Percentiles rank a stretch among this genome's conserved stretches.
phyloP scores from a whole-genome alignment of 1,284 basidiomycete genomes.

The Puccinia polysora region DNA sequence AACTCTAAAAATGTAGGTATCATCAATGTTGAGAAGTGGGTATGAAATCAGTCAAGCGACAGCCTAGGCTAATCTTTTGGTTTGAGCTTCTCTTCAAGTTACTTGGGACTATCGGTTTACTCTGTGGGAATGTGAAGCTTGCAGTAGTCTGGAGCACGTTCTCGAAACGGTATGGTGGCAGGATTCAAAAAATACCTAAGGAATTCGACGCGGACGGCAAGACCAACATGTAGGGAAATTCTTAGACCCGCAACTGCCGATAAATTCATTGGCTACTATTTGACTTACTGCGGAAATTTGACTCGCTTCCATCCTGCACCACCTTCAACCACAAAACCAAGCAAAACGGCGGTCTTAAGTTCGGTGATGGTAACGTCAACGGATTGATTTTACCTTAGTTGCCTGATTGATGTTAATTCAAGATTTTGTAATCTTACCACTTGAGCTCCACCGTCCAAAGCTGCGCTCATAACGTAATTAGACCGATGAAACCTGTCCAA shows the following conservation, averaged over 20 bases:
- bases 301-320: constrained; percentile 41
- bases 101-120: too few relatives aligned
- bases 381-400: neutral
- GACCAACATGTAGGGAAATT: neutral
- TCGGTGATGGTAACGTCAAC: neutral
- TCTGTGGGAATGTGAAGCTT: constrained; percentile 6
- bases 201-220: neutral
- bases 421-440: constrained; percentile 25
- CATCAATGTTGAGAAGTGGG: too few relatives aligned
- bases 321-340: constrained; percentile 39
- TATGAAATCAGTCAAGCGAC: too few relatives aligned
- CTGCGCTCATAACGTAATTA: constrained; percentile 41
- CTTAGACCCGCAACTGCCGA: neutral
- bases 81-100: too few relatives aligned
- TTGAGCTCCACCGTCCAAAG: constrained; percentile 41
- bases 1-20: too few relatives aligned
- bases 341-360: constrained; percentile 24
- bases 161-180: neutral
- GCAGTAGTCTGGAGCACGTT: constrained; percentile 33
- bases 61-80: too few relatives aligned
- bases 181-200: constrained; percentile 33
- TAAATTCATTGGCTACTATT: neutral
- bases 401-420: neutral
- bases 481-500: constrained; percentile 27
- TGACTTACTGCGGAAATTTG: constrained; percentile 30